These are phyloP conservation scores for Ustilago hordei DNA, from an alignment of 1,284 basidiomycete species.

Conservation along the genomic window DNA sequence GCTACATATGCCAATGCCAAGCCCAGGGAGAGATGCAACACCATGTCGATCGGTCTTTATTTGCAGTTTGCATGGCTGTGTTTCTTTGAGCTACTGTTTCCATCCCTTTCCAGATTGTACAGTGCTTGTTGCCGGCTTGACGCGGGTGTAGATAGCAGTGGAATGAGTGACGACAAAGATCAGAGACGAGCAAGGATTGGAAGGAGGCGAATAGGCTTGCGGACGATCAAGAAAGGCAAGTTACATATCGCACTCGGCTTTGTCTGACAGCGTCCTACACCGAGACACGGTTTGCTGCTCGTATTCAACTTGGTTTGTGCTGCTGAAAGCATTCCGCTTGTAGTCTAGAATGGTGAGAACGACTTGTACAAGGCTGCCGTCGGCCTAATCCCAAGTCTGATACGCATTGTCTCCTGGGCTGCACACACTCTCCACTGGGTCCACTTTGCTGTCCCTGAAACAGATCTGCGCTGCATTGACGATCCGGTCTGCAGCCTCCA, in stretches of 20 bases:
- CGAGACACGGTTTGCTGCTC: neutral
- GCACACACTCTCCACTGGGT: no score
- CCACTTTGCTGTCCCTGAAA: neutral
- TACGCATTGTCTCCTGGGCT: no score
- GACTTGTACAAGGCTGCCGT: constrained; percentile 1
- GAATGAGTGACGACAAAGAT: no score
- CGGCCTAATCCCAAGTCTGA: neutral
- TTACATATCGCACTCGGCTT: constrained; percentile 13
- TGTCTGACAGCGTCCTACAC: constrained; percentile 9
- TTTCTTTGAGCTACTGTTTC: no score
- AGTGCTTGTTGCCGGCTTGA: no score
- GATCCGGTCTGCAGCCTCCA: constrained; percentile 25
- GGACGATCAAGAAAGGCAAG: constrained; percentile 4
- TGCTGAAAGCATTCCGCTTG: constrained; percentile 8
- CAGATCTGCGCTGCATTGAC: constrained; percentile 38
- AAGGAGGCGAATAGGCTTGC: neutral
- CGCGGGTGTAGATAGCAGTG: no score
- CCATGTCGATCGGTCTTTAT: constrained; percentile 12
- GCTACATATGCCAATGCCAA: neutral
- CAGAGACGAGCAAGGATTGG: no score
- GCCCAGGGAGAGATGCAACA: neutral
- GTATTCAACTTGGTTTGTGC: neutral
- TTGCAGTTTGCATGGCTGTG: neutral
- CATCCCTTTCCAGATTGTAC: no score
- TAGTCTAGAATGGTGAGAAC: neutral